phyloP scores from a whole-genome alignment of 139 green algal genomes.

The Volvox africanus region DNA sequence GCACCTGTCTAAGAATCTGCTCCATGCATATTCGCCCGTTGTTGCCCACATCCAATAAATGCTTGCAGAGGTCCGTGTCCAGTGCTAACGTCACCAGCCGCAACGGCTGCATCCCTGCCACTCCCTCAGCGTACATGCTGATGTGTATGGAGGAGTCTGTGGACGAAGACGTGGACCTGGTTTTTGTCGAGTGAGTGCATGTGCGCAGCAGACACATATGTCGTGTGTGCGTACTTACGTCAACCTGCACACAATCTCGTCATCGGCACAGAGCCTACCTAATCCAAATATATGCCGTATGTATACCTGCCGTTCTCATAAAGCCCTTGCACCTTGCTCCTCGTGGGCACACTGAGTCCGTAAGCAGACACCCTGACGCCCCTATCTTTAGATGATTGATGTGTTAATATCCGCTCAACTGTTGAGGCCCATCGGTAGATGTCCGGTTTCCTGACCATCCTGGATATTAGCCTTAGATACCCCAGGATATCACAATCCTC shows the following conservation, averaged over 20 bases:
- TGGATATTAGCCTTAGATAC: too few relatives aligned
- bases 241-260: neutral
- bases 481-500: too few relatives aligned
- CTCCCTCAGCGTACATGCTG: neutral
- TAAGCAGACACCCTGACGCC: too few relatives aligned
- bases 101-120: neutral
- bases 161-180: neutral
- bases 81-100: neutral
- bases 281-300: neutral
- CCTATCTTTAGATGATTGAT: too few relatives aligned
- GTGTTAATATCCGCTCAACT: too few relatives aligned
- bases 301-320: neutral
- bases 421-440: too few relatives aligned
- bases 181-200: neutral
- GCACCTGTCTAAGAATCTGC: neutral
- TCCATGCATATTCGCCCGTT: neutral
- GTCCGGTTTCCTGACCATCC: too few relatives aligned
- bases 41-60: neutral
- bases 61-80: neutral
- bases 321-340: neutral
- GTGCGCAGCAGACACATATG: neutral
- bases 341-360: neutral
- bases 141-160: neutral
- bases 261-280: neutral
- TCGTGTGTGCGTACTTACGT: neutral